phyloP scores from a whole-genome alignment of 768 basidiomycete species.

The Royoungia palumana region DNA sequence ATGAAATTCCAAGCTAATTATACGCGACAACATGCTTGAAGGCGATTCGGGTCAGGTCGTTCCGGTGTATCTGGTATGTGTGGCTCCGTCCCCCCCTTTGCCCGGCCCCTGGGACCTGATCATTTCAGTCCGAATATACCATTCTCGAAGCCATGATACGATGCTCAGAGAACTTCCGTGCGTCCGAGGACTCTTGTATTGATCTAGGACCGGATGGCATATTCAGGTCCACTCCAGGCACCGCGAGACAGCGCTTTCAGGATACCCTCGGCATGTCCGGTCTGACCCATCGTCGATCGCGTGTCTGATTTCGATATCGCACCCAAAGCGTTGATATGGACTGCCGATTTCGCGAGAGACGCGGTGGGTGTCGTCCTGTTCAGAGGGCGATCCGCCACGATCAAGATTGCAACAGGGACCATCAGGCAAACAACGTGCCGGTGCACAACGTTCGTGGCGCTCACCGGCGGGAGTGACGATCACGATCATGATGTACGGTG shows the following conservation, averaged over 20 bases:
- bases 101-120: not conserved
- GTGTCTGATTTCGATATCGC: not conserved
- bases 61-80: conserved; percentile 60
- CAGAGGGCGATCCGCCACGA: conserved; percentile 1
- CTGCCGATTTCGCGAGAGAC: conserved; percentile 78
- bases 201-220: not conserved
- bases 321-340: conserved; percentile 45
- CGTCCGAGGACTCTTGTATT: conserved; percentile 19
- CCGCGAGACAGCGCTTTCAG: conserved; percentile 67
- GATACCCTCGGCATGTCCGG: conserved; percentile 73
- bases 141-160: conserved; percentile 58
- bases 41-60: conserved; percentile 55
- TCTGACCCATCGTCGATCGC: conserved; percentile 28
- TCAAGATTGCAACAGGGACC: conserved; percentile 54
- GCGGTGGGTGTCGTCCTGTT: not conserved
- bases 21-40: conserved; percentile 48
- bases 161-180: conserved; percentile 50
- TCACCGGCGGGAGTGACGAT: conserved; percentile 73
- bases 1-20: conserved; percentile 51
- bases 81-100: not conserved
- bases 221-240: conserved; percentile 54
- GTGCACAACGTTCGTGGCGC: conserved; percentile 82
- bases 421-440: conserved; percentile 64
- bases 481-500: conserved; percentile 73
- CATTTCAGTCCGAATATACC: conserved; percentile 71